Conservation (phyloP, 306 rosid genomes). For the Quercus cerris region DNA sequence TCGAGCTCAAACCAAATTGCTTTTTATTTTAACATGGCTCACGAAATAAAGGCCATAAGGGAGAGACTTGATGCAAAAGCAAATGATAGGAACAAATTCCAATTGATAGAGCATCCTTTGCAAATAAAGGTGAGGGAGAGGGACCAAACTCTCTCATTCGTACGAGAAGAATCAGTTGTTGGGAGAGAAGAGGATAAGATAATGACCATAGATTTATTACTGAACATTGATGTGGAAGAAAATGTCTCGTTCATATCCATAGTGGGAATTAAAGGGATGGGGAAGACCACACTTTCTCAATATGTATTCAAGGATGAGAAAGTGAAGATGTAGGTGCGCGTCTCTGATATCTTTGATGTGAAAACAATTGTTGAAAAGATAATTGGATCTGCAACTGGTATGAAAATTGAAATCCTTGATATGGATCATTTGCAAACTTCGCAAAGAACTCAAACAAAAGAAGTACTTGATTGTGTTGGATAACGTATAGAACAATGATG, state of each 20-base stretch:
- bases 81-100: no score
- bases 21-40: no score
- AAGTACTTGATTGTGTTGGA: conserved; percentile 1
- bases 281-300: neutral
- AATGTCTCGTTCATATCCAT: neutral
- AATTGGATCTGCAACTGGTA: neutral
- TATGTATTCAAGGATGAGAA: neutral
- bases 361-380: neutral
- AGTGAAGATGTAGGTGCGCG: no score
- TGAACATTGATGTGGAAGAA: neutral
- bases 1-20: no score
- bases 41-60: no score
- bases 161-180: neutral
- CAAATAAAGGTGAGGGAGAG: no score
- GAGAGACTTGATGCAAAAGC: no score
- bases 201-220: neutral
- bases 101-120: no score
- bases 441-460: neutral
- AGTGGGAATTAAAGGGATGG: neutral
- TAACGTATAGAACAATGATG: neutral
- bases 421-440: no score
- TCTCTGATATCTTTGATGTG: neutral
- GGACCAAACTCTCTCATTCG: neutral
- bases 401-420: neutral
- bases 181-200: neutral